These are phyloP conservation scores for Endothia cerciana DNA, from an alignment of 2,329 filamentous ascomycete genomes.

Conservation along the genomic window DNA sequence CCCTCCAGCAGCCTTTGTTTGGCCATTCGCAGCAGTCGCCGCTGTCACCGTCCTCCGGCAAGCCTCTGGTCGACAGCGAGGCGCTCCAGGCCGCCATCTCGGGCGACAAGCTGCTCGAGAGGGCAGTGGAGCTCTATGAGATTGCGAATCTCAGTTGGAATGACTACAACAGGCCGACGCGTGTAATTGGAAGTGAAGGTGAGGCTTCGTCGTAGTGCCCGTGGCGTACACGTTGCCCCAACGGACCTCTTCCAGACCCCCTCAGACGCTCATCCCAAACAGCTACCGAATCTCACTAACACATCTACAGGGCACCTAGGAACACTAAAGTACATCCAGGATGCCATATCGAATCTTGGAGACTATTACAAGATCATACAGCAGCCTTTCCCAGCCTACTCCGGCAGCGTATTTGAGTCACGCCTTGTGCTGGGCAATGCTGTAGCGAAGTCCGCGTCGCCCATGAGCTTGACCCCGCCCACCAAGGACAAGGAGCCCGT, in stretches of 20 bases:
- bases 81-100: slow-evolving; percentile 61
- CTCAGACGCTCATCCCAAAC: too few species aligned
- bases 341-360: slow-evolving; percentile 56
- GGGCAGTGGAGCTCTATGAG: slow-evolving; percentile 64
- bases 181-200: slow-evolving; percentile 71
- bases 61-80: slow-evolving; percentile 56
- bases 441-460: slow-evolving; percentile 52
- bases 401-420: slow-evolving; percentile 62
- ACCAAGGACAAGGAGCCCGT: slow-evolving; percentile 64
- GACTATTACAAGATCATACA: slow-evolving; percentile 66
- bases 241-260: too few species aligned
- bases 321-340: slow-evolving; percentile 66
- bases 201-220: slow-evolving; percentile 25
- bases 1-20: slow-evolving; percentile 23
- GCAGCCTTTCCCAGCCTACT: slow-evolving; percentile 66
- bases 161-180: slow-evolving; percentile 70
- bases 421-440: slow-evolving; percentile 59
- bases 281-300: background rate
- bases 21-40: slow-evolving; percentile 11
- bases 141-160: slow-evolving; percentile 62
- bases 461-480: slow-evolving; percentile 70
- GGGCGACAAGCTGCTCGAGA: slow-evolving; percentile 57
- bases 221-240: background rate
- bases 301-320: slow-evolving; percentile 58
- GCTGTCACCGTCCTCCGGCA: slow-evolving; percentile 31